Evolutionary conservation across 108 stramenopile species (phyloP).

Genomic region (Pseudonitzschia pungens): DNA sequence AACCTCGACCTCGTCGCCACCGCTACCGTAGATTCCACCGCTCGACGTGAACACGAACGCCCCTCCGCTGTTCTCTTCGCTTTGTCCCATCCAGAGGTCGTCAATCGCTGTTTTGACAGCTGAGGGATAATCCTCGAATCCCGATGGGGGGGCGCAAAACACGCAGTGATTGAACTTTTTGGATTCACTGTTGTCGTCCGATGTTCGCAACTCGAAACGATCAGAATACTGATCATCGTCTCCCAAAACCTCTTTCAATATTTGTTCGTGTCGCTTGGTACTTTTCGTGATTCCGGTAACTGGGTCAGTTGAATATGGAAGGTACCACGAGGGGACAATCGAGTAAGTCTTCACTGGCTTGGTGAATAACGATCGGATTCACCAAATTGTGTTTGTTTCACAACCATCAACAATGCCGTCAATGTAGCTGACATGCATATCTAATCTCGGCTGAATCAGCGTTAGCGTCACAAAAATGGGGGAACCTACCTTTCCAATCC

Average conservation of each 20-base stretch:
- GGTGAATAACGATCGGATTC: too few relatives aligned
- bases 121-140: slow-evolving; percentile 79
- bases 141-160: slow-evolving; percentile 89
- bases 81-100: slow-evolving; percentile 51
- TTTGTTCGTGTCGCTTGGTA: slow-evolving; percentile 52
- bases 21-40: slow-evolving; percentile 65
- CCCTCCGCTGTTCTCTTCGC: slow-evolving; percentile 40
- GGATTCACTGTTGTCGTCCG: slow-evolving; percentile 41
- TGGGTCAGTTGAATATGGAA: neutral
- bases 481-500: slow-evolving; percentile 35
- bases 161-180: slow-evolving; percentile 72
- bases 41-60: slow-evolving; percentile 83
- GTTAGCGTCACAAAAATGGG: neutral
- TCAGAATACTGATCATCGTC: slow-evolving; percentile 18
- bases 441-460: neutral
- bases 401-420: too few relatives aligned
- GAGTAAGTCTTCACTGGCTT: too few relatives aligned
- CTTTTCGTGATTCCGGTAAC: slow-evolving; percentile 85
- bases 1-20: slow-evolving; percentile 38
- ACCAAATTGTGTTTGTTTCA: too few relatives aligned
- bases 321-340: neutral
- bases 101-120: slow-evolving; percentile 55
- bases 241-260: slow-evolving; percentile 44
- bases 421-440: too few relatives aligned
- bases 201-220: slow-evolving; percentile 25